phyloP scores from a whole-genome alignment of 306 rosid species.

The Vicia villosa region DNA sequence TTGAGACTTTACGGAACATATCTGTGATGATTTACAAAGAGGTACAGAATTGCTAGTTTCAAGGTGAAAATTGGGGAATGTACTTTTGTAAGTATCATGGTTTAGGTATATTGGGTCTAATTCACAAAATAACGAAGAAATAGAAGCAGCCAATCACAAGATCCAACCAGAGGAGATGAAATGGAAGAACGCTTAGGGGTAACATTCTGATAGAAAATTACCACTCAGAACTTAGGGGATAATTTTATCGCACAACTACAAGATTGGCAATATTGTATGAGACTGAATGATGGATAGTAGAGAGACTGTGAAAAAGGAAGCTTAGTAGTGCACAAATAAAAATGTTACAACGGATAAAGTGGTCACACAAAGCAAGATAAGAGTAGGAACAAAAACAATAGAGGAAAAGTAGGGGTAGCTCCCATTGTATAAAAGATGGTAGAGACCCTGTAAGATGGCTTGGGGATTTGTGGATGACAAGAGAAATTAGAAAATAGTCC shows the following conservation, averaged over 20 bases:
- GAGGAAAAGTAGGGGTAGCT: neutral
- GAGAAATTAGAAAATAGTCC: neutral
- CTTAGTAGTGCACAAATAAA: neutral
- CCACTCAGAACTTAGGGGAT: neutral
- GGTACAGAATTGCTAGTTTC: neutral
- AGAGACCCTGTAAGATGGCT: neutral
- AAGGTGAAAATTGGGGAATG: conserved; percentile 1
- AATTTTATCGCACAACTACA: neutral
- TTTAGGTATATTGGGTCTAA: neutral
- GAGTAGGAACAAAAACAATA: neutral
- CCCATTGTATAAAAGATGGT: neutral
- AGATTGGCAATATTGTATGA: too few species aligned
- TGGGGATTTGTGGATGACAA: neutral
- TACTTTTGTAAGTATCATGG: neutral
- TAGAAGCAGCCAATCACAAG: neutral
- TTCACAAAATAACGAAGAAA: neutral
- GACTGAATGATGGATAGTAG: neutral
- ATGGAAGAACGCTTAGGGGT: neutral
- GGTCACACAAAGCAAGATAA: too few species aligned
- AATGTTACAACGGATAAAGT: neutral
- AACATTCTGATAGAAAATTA: neutral
- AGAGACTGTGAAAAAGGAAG: neutral
- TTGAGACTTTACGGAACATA: neutral
- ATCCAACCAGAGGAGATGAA: conserved; percentile 1
- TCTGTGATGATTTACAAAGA: neutral